Evolutionary conservation across 2,329 filamentous ascomycete genomes (phyloP), one percentile per base, ranked within the genome.

Genomic region (Calonectria multiphialidica): DNA sequence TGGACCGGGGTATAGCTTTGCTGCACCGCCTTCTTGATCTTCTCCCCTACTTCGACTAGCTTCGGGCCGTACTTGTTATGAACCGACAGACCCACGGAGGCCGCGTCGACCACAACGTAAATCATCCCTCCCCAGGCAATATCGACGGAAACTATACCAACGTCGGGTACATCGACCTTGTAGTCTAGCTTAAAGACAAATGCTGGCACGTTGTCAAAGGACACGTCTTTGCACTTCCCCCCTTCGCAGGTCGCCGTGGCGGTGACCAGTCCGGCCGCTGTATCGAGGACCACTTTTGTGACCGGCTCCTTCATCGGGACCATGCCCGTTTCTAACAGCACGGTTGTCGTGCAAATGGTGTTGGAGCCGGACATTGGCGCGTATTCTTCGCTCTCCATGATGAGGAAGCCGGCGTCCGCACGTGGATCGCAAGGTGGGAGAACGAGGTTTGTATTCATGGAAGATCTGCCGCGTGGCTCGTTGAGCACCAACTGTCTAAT

Each of bases 81-180:
- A 21, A 88, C 77, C 9, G 68, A 68, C 7, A 87, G 68, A 0
- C 84, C 83, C 2, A 86, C 71, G 0, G 83, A 81, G 1, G 76
- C 77, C 0, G 81, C 84, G 63, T 87, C 84, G 0, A 87, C 84
- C 10, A 88, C 61, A 2, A 79, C 83, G 66, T 85, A 88, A 72
- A 83, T 82, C 86, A 86, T 87, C 1, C 86, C 86, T 8, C 86
- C 86, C 79, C 83, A 88, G 16, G 84, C 86, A 59, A 88, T 80
- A 66, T 88, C 86, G 2, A 87, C 83, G 0, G 64, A 72, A 2
- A 87, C 74, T 5, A 68, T 78, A 0, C 86, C 86, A 0, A 88
- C 23, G 0, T 82, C 86, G 0, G 84, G 84, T 0, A 88, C 84
- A 0, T 83, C 70, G 16, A 87, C 80, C 61, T 80, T 75, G 28